A percentile compares a stretch with the other conserved stretches of the same genome.
These are phyloP conservation scores for Pleurotus tuoliensis DNA, from an alignment of 768 basidiomycete species.

Conservation along the genomic window DNA sequence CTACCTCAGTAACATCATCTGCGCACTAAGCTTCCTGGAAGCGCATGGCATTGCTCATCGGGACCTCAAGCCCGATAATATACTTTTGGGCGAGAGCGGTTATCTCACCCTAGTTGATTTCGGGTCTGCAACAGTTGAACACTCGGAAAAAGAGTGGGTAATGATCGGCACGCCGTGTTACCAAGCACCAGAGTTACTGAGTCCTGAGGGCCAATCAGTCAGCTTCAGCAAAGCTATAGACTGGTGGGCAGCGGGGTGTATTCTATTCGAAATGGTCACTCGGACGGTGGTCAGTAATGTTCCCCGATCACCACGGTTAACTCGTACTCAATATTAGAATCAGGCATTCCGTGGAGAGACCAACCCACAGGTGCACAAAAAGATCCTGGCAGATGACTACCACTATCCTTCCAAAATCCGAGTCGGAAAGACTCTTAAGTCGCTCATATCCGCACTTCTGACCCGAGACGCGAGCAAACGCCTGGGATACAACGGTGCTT, in stretches of 20 bases:
- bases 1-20: conserved; percentile 52
- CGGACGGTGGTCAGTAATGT: conserved; percentile 25
- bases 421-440: conserved; percentile 37
- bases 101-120: conserved; percentile 55
- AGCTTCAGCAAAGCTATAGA: conserved; percentile 33
- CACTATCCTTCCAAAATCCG: conserved; percentile 34
- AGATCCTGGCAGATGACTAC: conserved; percentile 23
- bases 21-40: conserved; percentile 46
- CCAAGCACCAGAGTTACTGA: conserved; percentile 44
- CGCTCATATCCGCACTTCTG: conserved; percentile 40
- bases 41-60: conserved; percentile 42
- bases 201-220: conserved; percentile 11
- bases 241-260: conserved; percentile 52
- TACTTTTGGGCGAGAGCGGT: conserved; percentile 52
- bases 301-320: conserved; percentile 7
- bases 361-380: conserved; percentile 22
- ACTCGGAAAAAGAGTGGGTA: conserved; percentile 24
- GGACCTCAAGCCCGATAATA: conserved; percentile 57
- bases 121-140: conserved; percentile 30
- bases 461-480: conserved; percentile 30
- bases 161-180: conserved; percentile 43
- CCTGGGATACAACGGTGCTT: conserved; percentile 30
- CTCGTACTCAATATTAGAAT: background rate
- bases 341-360: conserved; percentile 16
- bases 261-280: conserved; percentile 51